Conservation (phyloP, 768 basidiomycete genomes). For the Epithele typhae region DNA sequence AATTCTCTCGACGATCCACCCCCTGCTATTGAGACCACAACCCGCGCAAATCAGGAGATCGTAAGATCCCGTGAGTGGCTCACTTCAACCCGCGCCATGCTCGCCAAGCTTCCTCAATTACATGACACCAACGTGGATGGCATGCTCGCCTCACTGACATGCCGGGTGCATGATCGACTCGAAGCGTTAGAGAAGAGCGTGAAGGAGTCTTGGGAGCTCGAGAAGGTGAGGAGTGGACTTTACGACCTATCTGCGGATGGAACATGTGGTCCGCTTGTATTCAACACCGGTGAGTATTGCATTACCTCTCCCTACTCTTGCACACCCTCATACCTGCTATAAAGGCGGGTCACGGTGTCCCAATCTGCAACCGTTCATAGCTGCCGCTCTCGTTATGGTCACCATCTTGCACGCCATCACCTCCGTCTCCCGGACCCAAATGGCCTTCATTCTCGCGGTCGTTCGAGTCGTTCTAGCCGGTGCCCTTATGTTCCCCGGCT, state of each 20-base stretch:
- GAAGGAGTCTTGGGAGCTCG: background rate
- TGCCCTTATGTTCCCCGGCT: background rate
- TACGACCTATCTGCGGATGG: background rate
- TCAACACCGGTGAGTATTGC: background rate
- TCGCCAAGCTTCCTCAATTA: background rate
- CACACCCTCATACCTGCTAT: background rate
- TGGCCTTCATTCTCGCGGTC: background rate
- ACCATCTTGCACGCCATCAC: background rate
- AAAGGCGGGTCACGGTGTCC: background rate
- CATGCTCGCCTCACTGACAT: background rate
- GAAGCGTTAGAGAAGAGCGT: background rate
- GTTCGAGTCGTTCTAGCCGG: slow-evolving; percentile 1
- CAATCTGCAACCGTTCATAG: slow-evolving; percentile 1
- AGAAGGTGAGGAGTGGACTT: background rate
- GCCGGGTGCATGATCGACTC: background rate
- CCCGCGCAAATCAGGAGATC: background rate
- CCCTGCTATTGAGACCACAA: background rate
- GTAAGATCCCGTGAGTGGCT: background rate
- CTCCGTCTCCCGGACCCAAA: background rate
- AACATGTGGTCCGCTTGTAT: background rate
- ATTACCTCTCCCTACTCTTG: background rate
- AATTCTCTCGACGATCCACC: background rate
- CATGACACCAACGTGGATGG: background rate
- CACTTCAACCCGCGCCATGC: background rate
- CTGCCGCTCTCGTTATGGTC: background rate